Evolutionary conservation across 2,329 filamentous ascomycete species (phyloP), one percentile per base, ranked within the genome.

Genomic region (Pyrenophora teres): DNA sequence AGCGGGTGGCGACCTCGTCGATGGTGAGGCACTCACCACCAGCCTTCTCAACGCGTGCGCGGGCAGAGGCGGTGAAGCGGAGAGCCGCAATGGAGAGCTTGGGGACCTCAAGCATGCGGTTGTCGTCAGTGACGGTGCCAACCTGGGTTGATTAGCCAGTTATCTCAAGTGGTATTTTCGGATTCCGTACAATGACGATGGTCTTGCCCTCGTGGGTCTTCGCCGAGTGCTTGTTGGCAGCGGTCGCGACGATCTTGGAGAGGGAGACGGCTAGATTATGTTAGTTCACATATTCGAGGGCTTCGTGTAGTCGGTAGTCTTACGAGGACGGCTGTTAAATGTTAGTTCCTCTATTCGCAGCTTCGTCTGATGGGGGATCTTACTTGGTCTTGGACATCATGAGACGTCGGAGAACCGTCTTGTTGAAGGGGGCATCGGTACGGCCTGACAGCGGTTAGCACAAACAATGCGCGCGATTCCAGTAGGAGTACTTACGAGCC

Each of bases 361-460:
- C 27, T 30, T 13, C 10, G 10, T 30, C 9, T 13, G 10, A 13
- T 30, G 27, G 27, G 10, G 2, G 4, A 15, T 30, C 27, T 30
- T 30, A 30, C 27, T 97, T 97, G 82, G 95, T 96, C 81, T 92
- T 91, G 79, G 92, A 96, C 90, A 94, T 96, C 77, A 96, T 96
- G 59, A 99, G 89, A 75, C 94, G 90, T 78, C 93, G 92, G 74
- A 99, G 90, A 76, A 99, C 87, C 74, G 94, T 90, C 85, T 96
- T 95, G 89, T 99, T 99, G 90, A 99, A 99, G 82, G 85, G 86
- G 65, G 91, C 86, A 79, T 97, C 94, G 77, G 94, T 99, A 77
- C 94, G 92, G 81, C 92, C 90, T 95, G 71, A 46, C 35, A 33
- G 38, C 50, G 46, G 64, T 72, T 58, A 72, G 70, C 68, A 46